These are phyloP conservation scores for Xylogone sp. DNA, from an alignment of 2,329 filamentous ascomycete genomes.

Conservation along the genomic window DNA sequence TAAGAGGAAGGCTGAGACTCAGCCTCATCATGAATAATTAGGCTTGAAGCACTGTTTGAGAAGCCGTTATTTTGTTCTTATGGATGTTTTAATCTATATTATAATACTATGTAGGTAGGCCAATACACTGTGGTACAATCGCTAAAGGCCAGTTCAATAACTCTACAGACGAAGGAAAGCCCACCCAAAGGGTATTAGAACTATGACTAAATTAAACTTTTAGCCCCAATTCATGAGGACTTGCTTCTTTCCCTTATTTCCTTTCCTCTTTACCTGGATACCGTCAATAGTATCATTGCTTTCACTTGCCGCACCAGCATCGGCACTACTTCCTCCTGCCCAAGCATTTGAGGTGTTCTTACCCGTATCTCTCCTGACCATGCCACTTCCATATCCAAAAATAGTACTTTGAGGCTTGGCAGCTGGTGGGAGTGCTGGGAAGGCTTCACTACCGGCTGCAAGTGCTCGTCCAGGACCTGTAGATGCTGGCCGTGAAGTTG, in stretches of 20 bases:
- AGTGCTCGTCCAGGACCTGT: constrained; percentile 8
- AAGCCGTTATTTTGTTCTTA: too few relatives aligned
- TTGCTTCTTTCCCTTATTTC: constrained; percentile 58
- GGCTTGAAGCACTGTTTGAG: too few relatives aligned
- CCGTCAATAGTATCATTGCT: constrained; percentile 19
- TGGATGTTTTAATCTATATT: too few relatives aligned
- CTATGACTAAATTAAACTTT: not conserved
- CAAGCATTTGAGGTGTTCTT: constrained; percentile 15
- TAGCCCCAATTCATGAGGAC: constrained; percentile 60
- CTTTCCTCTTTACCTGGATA: constrained; percentile 50
- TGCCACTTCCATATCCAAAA: constrained; percentile 55
- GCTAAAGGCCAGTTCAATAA: not conserved
- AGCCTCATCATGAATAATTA: too few relatives aligned
- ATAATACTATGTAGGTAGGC: too few relatives aligned
- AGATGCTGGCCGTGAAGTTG: constrained; percentile 15
- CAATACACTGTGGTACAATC: too few relatives aligned
- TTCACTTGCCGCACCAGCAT: constrained; percentile 10
- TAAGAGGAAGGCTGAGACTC: too few relatives aligned
- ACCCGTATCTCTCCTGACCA: constrained; percentile 50
- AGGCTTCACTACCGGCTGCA: constrained; percentile 51
- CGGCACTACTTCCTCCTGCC: constrained; percentile 20
- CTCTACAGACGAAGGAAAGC: not conserved
- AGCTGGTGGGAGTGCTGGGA: constrained; percentile 78
- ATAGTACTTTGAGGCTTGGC: constrained; percentile 63
- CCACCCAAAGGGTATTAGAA: not conserved